Evolutionary conservation across 1,284 basidiomycete genomes (phyloP).

Genomic region (Earliella scabrosa): DNA sequence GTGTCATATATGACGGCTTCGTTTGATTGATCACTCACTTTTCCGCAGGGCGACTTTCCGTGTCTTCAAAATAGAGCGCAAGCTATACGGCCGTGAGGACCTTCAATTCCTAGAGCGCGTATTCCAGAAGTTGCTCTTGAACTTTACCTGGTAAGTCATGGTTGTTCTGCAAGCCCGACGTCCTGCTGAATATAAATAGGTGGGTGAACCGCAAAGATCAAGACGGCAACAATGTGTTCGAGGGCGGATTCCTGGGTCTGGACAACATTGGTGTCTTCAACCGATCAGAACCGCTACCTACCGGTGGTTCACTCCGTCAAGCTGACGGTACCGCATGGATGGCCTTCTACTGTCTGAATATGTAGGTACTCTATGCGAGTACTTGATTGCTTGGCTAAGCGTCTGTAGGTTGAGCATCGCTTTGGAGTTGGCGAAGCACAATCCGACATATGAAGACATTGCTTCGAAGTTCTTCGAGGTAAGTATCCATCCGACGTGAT

Average conservation of each 20-base stretch:
- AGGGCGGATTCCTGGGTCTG: slow-evolving; percentile 96
- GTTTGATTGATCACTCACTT: background rate
- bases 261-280: slow-evolving; percentile 99
- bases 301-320: slow-evolving; percentile 90
- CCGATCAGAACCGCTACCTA: slow-evolving; percentile 94
- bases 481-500: slow-evolving; percentile 17
- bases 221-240: slow-evolving; percentile 95
- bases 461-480: slow-evolving; percentile 99
- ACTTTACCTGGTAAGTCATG: slow-evolving; percentile 85
- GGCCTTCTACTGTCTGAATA: slow-evolving; percentile 97
- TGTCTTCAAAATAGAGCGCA: slow-evolving; percentile 98
- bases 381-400: background rate
- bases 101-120: slow-evolving; percentile 94
- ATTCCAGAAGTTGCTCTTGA: slow-evolving; percentile 96
- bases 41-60: slow-evolving; percentile 85
- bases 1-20: slow-evolving; percentile 13
- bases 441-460: slow-evolving; percentile 97
- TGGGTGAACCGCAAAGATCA: slow-evolving; percentile 99
- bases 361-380: slow-evolving; percentile 53
- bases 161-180: background rate
- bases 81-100: slow-evolving; percentile 91
- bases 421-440: slow-evolving; percentile 96
- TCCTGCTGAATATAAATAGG: slow-evolving; percentile 43
- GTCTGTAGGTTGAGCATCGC: slow-evolving; percentile 91
- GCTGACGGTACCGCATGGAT: slow-evolving; percentile 99